A percentile compares a stretch with the other conserved stretches of the same genome.
phyloP scores from a whole-genome alignment of 2,329 filamentous ascomycete species.

The Trichoderma simmonsii region DNA sequence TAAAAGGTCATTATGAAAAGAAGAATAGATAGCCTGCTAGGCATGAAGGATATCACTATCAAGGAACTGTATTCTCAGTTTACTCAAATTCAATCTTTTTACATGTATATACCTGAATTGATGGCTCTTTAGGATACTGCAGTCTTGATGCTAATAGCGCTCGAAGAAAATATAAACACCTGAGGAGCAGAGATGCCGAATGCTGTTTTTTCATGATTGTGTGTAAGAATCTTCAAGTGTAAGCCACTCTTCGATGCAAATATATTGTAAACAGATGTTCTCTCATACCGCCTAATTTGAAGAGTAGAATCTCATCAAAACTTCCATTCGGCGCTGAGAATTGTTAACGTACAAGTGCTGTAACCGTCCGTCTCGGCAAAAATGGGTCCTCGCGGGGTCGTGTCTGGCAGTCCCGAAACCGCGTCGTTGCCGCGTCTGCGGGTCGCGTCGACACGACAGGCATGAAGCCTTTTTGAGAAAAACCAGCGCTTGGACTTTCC shows the following conservation, averaged over 20 bases:
- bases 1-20: neutral
- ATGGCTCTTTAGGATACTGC: neutral
- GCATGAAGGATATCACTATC: neutral
- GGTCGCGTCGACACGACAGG: conserved; percentile 7
- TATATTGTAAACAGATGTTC: neutral
- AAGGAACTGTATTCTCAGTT: neutral
- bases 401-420: neutral
- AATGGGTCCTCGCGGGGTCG: neutral
- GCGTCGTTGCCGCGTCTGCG: conserved; percentile 15
- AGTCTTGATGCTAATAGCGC: neutral
- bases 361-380: neutral
- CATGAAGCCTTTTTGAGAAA: neutral
- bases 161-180: neutral
- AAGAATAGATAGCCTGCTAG: neutral
- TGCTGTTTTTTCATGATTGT: neutral
- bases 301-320: neutral
- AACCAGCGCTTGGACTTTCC: conserved; percentile 2
- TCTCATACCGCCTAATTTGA: neutral
- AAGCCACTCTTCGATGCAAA: neutral
- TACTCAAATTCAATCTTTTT: neutral
- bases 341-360: neutral
- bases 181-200: neutral
- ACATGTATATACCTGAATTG: too few relatives aligned
- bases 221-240: neutral
- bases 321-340: neutral